Conservation (phyloP, 495 filamentous ascomycete species). For the Aspergillus diversus region DNA sequence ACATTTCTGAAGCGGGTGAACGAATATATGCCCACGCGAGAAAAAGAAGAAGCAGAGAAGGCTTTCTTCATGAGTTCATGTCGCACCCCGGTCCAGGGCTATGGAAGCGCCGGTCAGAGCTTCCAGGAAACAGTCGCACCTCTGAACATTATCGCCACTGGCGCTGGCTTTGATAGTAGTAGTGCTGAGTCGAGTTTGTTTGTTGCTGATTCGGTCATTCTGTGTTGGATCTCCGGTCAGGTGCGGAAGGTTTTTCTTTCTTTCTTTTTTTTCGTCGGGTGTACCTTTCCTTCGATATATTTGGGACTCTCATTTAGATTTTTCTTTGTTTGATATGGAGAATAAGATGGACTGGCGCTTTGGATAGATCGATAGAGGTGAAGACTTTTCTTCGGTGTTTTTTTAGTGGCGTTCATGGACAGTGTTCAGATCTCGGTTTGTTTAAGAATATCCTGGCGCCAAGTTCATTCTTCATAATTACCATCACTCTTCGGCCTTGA, state of each 20-base stretch:
- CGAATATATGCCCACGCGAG: conserved; percentile 21
- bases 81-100: conserved; percentile 6
- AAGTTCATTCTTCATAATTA: too few species aligned
- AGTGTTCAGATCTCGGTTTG: too few species aligned
- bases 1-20: conserved; percentile 25
- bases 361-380: conserved; percentile 4
- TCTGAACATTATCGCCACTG: conserved; percentile 5
- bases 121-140: conserved; percentile 16
- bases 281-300: not conserved
- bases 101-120: conserved; percentile 16
- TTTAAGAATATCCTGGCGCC: too few species aligned
- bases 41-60: conserved; percentile 18
- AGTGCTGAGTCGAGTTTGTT: not conserved
- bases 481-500: too few species aligned
- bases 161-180: conserved; percentile 16
- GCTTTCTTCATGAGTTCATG: conserved; percentile 13
- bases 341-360: conserved; percentile 3
- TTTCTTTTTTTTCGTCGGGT: not conserved
- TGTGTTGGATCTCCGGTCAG: not conserved
- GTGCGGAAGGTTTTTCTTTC: not conserved
- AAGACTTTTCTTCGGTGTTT: not conserved
- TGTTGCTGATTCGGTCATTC: not conserved
- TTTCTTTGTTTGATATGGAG: conserved; percentile 14
- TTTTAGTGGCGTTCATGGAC: too few species aligned
- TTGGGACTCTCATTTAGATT: conserved; percentile 4